Evolutionary conservation across 768 basidiomycete genomes (phyloP).

Genomic region (Phlebiopsis gigantea): DNA sequence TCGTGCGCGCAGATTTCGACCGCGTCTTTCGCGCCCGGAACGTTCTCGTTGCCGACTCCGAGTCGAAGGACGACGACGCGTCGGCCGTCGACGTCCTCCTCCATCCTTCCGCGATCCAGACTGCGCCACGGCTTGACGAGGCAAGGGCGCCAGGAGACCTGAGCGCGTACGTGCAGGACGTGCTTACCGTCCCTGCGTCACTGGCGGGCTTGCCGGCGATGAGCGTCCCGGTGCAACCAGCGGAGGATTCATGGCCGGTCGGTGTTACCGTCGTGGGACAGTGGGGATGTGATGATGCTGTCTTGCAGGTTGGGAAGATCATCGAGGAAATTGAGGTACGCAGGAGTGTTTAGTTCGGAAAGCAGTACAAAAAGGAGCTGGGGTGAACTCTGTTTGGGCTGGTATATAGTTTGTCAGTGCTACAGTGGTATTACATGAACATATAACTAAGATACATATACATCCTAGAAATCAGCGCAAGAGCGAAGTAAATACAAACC

Average conservation of each 20-base stretch:
- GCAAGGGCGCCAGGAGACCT: constrained; percentile 22
- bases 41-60: constrained; percentile 19
- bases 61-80: not conserved
- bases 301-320: constrained; percentile 47
- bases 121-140: constrained; percentile 58
- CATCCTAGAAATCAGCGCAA: not conserved
- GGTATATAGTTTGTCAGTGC: not conserved
- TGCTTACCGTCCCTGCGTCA: constrained; percentile 88
- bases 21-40: constrained; percentile 58
- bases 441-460: not conserved
- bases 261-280: constrained; percentile 82
- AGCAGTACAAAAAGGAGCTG: not conserved
- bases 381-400: not conserved
- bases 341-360: not conserved
- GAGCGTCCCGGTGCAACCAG: constrained; percentile 54
- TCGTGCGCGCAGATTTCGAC: constrained; percentile 71
- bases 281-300: constrained; percentile 72
- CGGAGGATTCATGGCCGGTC: constrained; percentile 69
- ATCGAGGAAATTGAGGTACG: constrained; percentile 21
- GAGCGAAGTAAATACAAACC: not conserved
- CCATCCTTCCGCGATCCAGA: constrained; percentile 84
- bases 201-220: constrained; percentile 85
- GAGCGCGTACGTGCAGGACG: constrained; percentile 80
- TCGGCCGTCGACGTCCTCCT: constrained; percentile 71
- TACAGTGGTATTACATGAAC: constrained; percentile 1